Evolutionary conservation across 2,329 filamentous ascomycete genomes (phyloP), one percentile per base, ranked within the genome.

Genomic region (Penicillium italicum): DNA sequence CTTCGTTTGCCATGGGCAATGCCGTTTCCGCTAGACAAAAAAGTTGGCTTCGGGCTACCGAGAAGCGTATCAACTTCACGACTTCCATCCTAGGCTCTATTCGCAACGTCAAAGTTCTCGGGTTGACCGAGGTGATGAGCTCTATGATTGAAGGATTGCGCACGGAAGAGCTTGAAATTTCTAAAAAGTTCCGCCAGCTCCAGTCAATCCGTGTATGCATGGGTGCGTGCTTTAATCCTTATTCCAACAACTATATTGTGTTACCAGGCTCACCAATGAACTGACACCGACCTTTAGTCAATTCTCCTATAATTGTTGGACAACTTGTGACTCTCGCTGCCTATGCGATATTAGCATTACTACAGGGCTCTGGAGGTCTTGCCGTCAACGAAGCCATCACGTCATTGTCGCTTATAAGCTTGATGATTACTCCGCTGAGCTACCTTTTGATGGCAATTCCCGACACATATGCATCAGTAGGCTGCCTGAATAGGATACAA

Each of bases 1-100:
- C 52, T 22, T 50, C 58, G 0, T 60, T 60, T 50, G 47, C 50
- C 16, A 60, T 62, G 55, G 60, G 62, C 1, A 53, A 60, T 57
- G 43, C 55, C n/a, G 52, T 66, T 11, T 58, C 60, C n/a, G 18
- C 30, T 30, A 30, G 59, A 10, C 74, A 76, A 37, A 69, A 67
- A 26, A 53, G 55, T 7, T 79, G 77, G 77, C 71, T 77, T 38
- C 65, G 70, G 20, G 73, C 74, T 14, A 76, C 75, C 3, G 69
- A 79, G 60, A 69, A 71, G 31, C 72, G 77, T 3, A 71, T 80
- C 22, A 72, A 70, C 20, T 67, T 72, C 34, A 79, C 76, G 0
- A 66, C 72, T 11, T 67, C 67, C 20, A 69, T 75, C 5, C 60
- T 79, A 0, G 71, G 70, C 0, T 72, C 69, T 24, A 76, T 79